Evolutionary conservation across 2,329 filamentous ascomycete species (phyloP).

Genomic region (Paramyrothecium sp.): DNA sequence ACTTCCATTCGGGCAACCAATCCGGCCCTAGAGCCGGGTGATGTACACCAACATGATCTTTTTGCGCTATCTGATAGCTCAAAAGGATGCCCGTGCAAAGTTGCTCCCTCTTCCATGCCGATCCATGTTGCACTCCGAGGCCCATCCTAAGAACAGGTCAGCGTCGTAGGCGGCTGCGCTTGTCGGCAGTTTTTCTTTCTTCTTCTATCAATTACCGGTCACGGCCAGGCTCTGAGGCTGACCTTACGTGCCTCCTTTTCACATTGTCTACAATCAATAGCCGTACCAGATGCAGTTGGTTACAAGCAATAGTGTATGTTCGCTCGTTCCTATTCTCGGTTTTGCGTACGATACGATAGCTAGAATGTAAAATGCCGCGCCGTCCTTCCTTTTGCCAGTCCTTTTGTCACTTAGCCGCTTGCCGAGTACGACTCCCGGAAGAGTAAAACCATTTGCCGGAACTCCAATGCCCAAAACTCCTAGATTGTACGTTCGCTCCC

Average conservation of each 20-base stretch:
- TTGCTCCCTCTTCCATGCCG: too few species aligned
- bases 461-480: neutral
- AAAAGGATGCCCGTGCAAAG: too few species aligned
- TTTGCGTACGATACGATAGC: neutral
- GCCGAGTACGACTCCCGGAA: neutral
- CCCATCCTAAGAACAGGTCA: neutral
- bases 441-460: neutral
- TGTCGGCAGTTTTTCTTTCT: neutral
- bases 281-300: neutral
- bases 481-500: neutral
- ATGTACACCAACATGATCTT: too few species aligned
- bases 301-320: neutral
- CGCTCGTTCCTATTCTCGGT: neutral
- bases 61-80: too few species aligned
- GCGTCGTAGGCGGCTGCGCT: neutral
- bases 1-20: too few species aligned
- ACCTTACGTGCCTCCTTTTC: neutral
- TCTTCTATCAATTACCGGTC: neutral
- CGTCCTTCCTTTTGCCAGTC: too few species aligned
- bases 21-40: too few species aligned
- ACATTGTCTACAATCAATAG: neutral
- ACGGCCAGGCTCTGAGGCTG: neutral
- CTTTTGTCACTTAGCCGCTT: neutral
- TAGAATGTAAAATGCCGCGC: neutral
- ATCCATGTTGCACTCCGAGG: neutral